Conservation (phyloP, 768 basidiomycete genomes). For the Termitomyces heimii region DNA sequence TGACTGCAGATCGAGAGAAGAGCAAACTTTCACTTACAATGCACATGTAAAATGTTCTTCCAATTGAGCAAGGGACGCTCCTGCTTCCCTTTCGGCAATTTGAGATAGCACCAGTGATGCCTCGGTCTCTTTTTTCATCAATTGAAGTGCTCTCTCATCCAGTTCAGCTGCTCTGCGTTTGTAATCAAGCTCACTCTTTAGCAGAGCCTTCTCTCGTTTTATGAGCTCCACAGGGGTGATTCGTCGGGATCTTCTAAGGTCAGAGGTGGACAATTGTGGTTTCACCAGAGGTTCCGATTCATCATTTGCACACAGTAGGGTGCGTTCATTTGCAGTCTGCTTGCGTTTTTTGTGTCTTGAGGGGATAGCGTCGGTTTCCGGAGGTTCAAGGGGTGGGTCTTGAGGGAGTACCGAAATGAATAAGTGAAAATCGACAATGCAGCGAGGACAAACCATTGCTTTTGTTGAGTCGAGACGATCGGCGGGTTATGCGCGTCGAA, state of each 20-base stretch:
- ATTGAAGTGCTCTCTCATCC: slow-evolving; percentile 31
- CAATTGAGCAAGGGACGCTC: slow-evolving; percentile 41
- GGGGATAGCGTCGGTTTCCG: neutral
- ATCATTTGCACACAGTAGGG: slow-evolving; percentile 4
- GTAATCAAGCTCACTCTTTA: slow-evolving; percentile 34
- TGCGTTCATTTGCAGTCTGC: neutral
- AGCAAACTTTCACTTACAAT: slow-evolving; percentile 35
- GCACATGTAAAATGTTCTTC: slow-evolving; percentile 64
- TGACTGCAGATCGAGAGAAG: neutral
- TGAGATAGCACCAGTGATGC: slow-evolving; percentile 33
- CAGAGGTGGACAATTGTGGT: slow-evolving; percentile 13
- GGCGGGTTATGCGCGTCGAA: slow-evolving; percentile 11
- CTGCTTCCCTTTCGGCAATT: slow-evolving; percentile 34
- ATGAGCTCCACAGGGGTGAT: slow-evolving; percentile 34
- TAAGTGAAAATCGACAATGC: neutral
- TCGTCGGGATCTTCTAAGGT: slow-evolving; percentile 31
- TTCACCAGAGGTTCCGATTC: slow-evolving; percentile 6
- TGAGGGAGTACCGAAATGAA: neutral
- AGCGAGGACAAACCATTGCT: slow-evolving; percentile 2
- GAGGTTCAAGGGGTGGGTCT: slow-evolving; percentile 7
- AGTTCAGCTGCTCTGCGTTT: slow-evolving; percentile 28
- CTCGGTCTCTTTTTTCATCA: slow-evolving; percentile 37
- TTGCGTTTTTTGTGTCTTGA: slow-evolving; percentile 11
- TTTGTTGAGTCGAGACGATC: slow-evolving; percentile 26
- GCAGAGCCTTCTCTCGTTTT: slow-evolving; percentile 28